These are phyloP conservation scores for Clonostachys rosea DNA, from an alignment of 2,329 filamentous ascomycete genomes.

Conservation along the genomic window DNA sequence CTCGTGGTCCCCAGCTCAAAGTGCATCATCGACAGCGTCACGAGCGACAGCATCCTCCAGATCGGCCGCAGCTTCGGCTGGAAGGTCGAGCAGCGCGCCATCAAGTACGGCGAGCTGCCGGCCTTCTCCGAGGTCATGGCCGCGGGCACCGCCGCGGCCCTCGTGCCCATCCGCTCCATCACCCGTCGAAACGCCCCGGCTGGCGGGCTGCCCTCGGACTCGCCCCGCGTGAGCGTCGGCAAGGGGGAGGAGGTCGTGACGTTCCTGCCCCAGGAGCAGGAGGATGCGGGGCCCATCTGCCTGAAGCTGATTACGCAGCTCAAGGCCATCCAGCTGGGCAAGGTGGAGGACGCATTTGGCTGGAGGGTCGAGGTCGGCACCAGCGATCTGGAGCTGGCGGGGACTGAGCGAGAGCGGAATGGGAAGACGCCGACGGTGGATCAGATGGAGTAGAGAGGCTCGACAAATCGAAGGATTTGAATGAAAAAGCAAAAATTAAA, in stretches of 20 bases:
- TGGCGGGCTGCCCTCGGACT: conserved; percentile 18
- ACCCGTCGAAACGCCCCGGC: conserved; percentile 45
- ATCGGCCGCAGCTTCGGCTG: conserved; percentile 78
- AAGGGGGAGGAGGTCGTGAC: conserved; percentile 40
- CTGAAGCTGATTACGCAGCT: conserved; percentile 69
- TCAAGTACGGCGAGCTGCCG: conserved; percentile 56
- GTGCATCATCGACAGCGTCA: conserved; percentile 84
- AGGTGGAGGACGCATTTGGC: conserved; percentile 68
- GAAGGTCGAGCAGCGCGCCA: conserved; percentile 72
- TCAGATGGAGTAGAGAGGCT: conserved; percentile 20
- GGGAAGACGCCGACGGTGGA: conserved; percentile 19
- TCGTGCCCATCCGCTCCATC: conserved; percentile 90
- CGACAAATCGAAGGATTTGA: neutral
- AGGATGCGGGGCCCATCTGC: conserved; percentile 71
- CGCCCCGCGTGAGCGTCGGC: conserved; percentile 29
- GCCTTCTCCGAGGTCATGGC: conserved; percentile 73
- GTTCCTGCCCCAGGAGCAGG: conserved; percentile 48
- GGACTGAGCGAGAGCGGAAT: conserved; percentile 8
- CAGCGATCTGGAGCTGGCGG: conserved; percentile 36
- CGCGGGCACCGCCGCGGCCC: conserved; percentile 83
- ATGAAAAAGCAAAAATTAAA: neutral
- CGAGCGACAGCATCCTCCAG: conserved; percentile 70
- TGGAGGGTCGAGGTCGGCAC: conserved; percentile 56
- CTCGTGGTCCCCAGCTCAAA: conserved; percentile 81
- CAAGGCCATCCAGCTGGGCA: conserved; percentile 82